Evolutionary conservation across 164 flowering plant species (phyloP).

Genomic region (Berberis thunbergii): DNA sequence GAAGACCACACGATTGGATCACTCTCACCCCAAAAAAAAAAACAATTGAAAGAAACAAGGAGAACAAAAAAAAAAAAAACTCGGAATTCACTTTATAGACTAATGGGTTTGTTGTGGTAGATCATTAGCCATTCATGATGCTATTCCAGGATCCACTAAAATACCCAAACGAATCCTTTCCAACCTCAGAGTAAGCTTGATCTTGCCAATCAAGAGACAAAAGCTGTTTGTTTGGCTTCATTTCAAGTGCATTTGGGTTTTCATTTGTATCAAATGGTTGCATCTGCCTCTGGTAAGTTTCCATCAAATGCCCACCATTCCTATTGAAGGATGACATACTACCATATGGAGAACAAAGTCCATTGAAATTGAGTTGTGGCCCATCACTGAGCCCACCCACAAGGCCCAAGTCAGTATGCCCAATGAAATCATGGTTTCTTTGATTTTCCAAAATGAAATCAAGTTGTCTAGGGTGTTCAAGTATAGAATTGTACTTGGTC

Average conservation of each 20-base stretch:
- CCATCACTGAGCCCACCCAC: conserved; percentile 26
- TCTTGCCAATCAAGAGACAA: conserved; percentile 66
- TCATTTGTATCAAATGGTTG: conserved; percentile 20
- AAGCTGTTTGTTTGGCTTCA: conserved; percentile 47
- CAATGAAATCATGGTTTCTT: conserved; percentile 35
- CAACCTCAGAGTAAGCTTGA: conserved; percentile 38
- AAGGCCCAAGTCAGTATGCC: conserved; percentile 25
- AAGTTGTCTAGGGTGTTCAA: conserved; percentile 17
- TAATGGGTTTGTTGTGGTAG: conserved; percentile 42
- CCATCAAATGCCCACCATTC: conserved; percentile 3
- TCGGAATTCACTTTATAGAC: conserved; percentile 9
- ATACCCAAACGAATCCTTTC: conserved; percentile 35
- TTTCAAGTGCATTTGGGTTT: conserved; percentile 14
- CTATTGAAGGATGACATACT: conserved; percentile 10
- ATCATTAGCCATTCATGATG: conserved; percentile 35
- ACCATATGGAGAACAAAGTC: conserved; percentile 25
- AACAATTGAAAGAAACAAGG: too few relatives aligned
- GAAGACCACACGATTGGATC: too few relatives aligned
- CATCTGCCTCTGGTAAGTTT: conserved; percentile 17
- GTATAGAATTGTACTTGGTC: conserved; percentile 8
- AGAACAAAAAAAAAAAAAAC: too few relatives aligned
- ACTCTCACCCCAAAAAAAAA: too few relatives aligned
- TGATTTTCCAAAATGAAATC: conserved; percentile 37
- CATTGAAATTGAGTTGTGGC: conserved; percentile 22
- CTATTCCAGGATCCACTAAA: conserved; percentile 43